Evolutionary conservation across 176 grass and related monocot species (phyloP).

Genomic region (Olyra latifolia): DNA sequence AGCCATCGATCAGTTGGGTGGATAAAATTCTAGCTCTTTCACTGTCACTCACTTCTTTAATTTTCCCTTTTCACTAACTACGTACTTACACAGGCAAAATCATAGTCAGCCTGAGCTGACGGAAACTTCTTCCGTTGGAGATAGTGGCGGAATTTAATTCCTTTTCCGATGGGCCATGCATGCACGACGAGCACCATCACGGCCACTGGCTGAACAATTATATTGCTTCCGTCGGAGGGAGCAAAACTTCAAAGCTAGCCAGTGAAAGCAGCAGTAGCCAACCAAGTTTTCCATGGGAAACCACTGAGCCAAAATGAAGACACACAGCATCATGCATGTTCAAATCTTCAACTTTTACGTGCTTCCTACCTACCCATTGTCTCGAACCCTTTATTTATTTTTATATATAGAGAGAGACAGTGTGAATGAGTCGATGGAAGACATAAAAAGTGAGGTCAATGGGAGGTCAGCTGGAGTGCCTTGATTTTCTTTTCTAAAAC

Average conservation of each 20-base stretch:
- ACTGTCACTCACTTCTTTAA: neutral
- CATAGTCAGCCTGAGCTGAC: neutral
- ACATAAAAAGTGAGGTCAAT: no score
- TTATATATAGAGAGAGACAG: no score
- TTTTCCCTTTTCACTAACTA: neutral
- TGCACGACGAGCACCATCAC: neutral
- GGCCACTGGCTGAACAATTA: neutral
- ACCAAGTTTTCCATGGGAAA: neutral
- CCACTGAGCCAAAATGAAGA: neutral
- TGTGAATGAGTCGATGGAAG: no score
- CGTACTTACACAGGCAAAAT: neutral
- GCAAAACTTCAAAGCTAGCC: neutral
- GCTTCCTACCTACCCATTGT: neutral
- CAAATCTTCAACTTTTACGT: no score
- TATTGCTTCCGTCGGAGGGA: neutral
- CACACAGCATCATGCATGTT: no score
- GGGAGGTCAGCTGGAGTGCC: no score
- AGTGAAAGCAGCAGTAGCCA: neutral
- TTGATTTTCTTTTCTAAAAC: no score
- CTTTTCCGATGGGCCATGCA: conserved; percentile 5
- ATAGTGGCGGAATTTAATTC: neutral
- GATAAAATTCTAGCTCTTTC: neutral
- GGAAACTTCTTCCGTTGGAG: neutral
- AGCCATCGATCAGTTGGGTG: neutral
- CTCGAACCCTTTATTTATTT: no score